A percentile compares a stretch with the other conserved stretches of the same genome.
phyloP scores from a whole-genome alignment of 164 flowering plant genomes.

The Liriodendron chinense region DNA sequence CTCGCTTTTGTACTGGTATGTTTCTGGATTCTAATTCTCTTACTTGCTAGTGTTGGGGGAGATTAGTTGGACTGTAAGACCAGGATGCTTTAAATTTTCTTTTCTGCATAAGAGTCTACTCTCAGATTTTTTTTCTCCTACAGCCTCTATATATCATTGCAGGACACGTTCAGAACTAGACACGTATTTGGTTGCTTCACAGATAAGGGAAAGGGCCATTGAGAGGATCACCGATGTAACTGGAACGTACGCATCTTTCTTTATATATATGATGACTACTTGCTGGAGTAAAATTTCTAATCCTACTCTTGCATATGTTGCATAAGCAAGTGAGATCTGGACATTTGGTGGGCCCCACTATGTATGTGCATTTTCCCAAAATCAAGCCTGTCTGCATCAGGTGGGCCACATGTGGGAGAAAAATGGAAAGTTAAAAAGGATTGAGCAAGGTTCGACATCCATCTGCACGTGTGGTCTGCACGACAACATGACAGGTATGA shows the following conservation, averaged over 20 bases:
- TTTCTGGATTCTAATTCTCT: neutral
- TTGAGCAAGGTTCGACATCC: neutral
- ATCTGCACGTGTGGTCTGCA: neutral
- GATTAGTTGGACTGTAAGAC: neutral
- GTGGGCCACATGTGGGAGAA: neutral
- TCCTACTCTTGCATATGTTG: neutral
- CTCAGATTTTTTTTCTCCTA: slow-evolving; percentile 56
- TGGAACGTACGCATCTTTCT: slow-evolving; percentile 71
- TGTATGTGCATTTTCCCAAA: neutral
- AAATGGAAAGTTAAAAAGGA: neutral
- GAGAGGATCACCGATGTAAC: slow-evolving; percentile 82
- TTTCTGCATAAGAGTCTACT: slow-evolving; percentile 32
- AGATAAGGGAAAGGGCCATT: slow-evolving; percentile 81
- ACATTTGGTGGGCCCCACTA: neutral
- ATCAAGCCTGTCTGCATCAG: neutral
- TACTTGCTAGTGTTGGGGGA: neutral
- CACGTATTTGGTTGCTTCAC: slow-evolving; percentile 83
- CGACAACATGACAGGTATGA: neutral
- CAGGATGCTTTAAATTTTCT: neutral
- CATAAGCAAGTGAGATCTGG: neutral
- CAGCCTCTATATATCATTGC: slow-evolving; percentile 62
- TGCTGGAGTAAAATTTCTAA: no score
- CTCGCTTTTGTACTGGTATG: slow-evolving; percentile 88
- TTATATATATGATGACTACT: neutral
- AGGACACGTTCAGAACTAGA: slow-evolving; percentile 92